phyloP scores from a whole-genome alignment of 345 rosid genomes.

The Euphorbia pulcherrima region DNA sequence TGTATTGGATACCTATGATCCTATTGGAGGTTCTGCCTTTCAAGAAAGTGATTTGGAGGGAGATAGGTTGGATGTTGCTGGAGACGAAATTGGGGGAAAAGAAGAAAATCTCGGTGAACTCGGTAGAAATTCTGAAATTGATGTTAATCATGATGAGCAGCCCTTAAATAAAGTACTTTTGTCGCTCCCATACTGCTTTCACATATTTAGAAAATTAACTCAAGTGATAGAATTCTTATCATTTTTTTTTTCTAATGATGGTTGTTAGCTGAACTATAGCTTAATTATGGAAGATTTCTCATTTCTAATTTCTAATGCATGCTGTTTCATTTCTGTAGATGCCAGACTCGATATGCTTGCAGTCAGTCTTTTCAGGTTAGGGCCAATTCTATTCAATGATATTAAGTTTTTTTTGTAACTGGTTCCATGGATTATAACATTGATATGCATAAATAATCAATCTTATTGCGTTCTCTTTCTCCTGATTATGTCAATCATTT shows the following conservation, averaged over 20 bases:
- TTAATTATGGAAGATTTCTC: neutral
- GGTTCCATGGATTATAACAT: constrained; percentile 9
- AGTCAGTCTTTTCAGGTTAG: constrained; percentile 46
- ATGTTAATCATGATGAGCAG: constrained; percentile 2
- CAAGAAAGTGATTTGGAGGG: constrained; percentile 5
- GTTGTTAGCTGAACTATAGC: neutral
- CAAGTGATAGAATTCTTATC: neutral
- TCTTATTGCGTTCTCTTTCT: neutral
- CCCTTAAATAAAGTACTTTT: constrained; percentile 4
- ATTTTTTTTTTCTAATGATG: neutral
- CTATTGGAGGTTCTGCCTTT: constrained; percentile 16
- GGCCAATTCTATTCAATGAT: constrained; percentile 8
- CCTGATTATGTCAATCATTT: neutral
- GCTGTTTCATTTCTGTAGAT: constrained; percentile 28
- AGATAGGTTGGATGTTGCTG: neutral
- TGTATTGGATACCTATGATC: constrained; percentile 32
- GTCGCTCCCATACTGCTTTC: neutral
- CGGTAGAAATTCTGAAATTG: too few relatives aligned
- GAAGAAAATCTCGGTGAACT: constrained; percentile 7
- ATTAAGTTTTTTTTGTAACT: neutral
- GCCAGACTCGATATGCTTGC: constrained; percentile 23
- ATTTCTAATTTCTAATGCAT: constrained; percentile 6
- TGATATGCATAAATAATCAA: neutral
- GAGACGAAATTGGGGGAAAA: neutral
- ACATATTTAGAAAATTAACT: neutral